These are phyloP conservation scores for Calycina herbarum DNA, from an alignment of 2,329 filamentous ascomycete species.

Conservation along the genomic window DNA sequence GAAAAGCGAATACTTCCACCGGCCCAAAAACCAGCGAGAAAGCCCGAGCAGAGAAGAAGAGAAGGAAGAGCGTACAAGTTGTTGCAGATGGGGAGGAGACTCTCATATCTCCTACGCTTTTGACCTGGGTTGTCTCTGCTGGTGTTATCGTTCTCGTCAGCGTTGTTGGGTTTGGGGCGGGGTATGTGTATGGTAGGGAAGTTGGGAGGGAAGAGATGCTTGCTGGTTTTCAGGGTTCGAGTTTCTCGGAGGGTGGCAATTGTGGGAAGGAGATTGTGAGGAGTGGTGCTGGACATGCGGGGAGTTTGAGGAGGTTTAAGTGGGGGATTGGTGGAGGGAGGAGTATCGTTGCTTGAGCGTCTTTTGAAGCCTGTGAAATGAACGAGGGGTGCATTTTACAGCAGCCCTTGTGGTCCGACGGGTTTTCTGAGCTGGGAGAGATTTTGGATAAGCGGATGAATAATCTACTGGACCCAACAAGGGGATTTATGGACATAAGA, in stretches of 20 bases:
- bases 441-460: background rate
- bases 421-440: background rate
- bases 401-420: no score
- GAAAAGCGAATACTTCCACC: constrained; percentile 40
- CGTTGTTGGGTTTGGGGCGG: constrained; percentile 68
- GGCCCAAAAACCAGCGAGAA: constrained; percentile 26
- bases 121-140: constrained; percentile 65
- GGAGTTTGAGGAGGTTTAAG: constrained; percentile 33
- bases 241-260: constrained; percentile 22
- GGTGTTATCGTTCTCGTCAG: constrained; percentile 68
- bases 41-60: constrained; percentile 50
- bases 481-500: background rate
- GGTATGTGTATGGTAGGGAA: constrained; percentile 67
- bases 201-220: constrained; percentile 60
- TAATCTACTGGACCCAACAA: background rate
- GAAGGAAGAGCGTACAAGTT: constrained; percentile 39
- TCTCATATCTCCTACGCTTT: constrained; percentile 57
- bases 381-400: no score
- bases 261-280: constrained; percentile 33
- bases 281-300: constrained; percentile 24
- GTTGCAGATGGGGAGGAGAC: constrained; percentile 42
- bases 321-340: constrained; percentile 34
- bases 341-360: constrained; percentile 30
- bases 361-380: background rate
- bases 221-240: constrained; percentile 28